Base-by-base conservation (phyloP, 495 filamentous ascomycete species). In the Tuber indicum region DNA sequence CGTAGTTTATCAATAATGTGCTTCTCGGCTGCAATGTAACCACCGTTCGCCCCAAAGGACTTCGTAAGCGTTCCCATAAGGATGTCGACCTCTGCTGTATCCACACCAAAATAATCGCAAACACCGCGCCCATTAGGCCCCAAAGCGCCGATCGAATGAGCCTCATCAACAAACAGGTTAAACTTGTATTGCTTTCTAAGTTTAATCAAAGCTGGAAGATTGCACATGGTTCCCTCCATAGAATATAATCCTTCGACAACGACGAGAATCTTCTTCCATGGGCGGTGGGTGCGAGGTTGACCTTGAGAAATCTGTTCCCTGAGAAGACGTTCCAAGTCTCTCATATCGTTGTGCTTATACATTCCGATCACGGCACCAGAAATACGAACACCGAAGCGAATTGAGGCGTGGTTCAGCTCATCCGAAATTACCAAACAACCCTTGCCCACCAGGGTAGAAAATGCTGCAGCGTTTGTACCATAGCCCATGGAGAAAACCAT, bases 401-500 rank as follows among this genome's bases (percentile, higher is more conserved):
- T 98, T 12, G 96, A 99, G 36, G 96, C 91, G 85, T 99, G 96
- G 85, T 99, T 99, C 72, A 99, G 88, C 84, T 99, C 96, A 85
- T 99, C 96, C 0, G 95, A 98, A 75, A 99, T 92, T 79, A 99
- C 89, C 26, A 99, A 88, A 84, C 91, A 94, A 70, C 96, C 94
- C 85, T 96, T 98, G 78, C 91, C 90, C 69, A 97, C 92, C 47
- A 99, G 86, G 49, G 94, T 92, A 1, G 96, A 93, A 87, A 99
- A 98, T 49, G 93, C 88, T 45, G 90, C 92, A 42, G 94, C 91
- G 82, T 99, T 99, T 70, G 96, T 99, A 43, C 92, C 93, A 83
- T 96, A 99, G 49, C 96, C 96, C 96, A 99, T 99, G 21, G 94
- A 97, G 86, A 98, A 98, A 49, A 99, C 91, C 92, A 97, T 98